phyloP scores from a whole-genome alignment of 2,329 filamentous ascomycete species.

The Clarireedia paspali region DNA sequence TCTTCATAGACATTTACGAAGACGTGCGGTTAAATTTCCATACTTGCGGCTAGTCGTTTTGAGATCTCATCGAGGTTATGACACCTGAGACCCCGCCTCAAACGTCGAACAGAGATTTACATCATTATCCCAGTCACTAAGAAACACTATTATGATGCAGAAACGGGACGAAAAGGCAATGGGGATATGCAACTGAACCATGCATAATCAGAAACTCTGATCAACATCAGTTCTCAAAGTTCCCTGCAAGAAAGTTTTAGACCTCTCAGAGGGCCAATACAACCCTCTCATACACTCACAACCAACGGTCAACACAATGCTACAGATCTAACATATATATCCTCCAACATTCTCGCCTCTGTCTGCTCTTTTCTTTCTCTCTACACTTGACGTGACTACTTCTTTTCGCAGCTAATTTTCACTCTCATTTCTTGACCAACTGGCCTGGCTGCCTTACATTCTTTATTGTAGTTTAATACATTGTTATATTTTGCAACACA shows the following conservation, averaged over 20 bases:
- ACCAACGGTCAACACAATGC: constrained; percentile 22
- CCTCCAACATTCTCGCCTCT: constrained; percentile 12
- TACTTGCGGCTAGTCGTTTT: too few species aligned
- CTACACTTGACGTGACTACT: constrained; percentile 29
- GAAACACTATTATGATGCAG: constrained; percentile 27
- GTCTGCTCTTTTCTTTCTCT: constrained; percentile 22
- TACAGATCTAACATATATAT: constrained; percentile 24
- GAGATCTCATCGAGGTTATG: not conserved
- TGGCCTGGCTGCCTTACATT: constrained; percentile 46
- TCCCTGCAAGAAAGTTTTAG: constrained; percentile 7
- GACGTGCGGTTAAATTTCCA: too few species aligned
- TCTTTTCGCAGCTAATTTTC: constrained; percentile 29
- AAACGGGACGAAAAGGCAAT: constrained; percentile 26
- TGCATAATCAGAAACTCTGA: constrained; percentile 31
- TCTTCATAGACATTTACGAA: too few species aligned
- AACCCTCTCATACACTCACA: constrained; percentile 12
- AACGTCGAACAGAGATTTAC: constrained; percentile 21
- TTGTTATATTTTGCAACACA: constrained; percentile 24
- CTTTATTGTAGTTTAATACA: constrained; percentile 34
- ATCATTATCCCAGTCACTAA: constrained; percentile 20
- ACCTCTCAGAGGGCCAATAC: not conserved
- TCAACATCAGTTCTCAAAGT: constrained; percentile 19
- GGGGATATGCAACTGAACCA: constrained; percentile 26
- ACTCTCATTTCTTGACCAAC: constrained; percentile 43
- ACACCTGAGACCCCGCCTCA: constrained; percentile 17